Percentiles rank a stretch among this genome's conserved stretches.
These are phyloP conservation scores for Gentiana straminea DNA, from an alignment of 257 asterid genomes.

Conservation along the genomic window DNA sequence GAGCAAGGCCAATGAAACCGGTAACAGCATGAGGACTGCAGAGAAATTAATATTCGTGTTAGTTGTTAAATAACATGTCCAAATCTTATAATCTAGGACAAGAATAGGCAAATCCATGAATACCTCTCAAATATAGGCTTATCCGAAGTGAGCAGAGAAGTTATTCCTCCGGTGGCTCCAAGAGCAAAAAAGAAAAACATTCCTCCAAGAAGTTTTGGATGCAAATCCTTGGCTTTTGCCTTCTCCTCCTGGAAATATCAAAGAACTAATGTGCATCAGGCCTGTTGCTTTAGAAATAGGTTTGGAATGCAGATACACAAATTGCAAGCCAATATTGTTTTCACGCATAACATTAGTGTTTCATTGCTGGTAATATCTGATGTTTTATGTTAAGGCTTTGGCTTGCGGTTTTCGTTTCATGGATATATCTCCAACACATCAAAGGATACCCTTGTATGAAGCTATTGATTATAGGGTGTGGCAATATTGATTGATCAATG, in stretches of 20 bases:
- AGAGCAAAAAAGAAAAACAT: slow-evolving; percentile 97
- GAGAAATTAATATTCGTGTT: neutral
- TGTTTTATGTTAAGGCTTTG: too few species aligned
- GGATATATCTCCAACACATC: too few species aligned
- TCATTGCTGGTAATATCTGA: too few species aligned
- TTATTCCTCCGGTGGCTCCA: slow-evolving; percentile 90
- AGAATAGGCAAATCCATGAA: neutral
- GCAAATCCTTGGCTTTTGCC: slow-evolving; percentile 93
- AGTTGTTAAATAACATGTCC: neutral
- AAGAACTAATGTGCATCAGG: neutral
- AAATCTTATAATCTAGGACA: neutral
- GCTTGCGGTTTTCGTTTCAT: too few species aligned
- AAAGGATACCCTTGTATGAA: too few species aligned
- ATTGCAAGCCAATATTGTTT: neutral
- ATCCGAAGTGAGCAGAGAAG: slow-evolving; percentile 77
- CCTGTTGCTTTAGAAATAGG: neutral
- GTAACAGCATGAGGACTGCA: slow-evolving; percentile 58
- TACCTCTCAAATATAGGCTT: slow-evolving; percentile 87
- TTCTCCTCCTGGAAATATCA: slow-evolving; percentile 55
- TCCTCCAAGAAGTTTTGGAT: slow-evolving; percentile 92
- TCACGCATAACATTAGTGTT: neutral
- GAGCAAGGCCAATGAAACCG: slow-evolving; percentile 36
- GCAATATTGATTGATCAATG: too few species aligned
- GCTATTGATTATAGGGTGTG: too few species aligned
- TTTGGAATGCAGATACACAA: too few species aligned